Evolutionary conservation across 257 asterid genomes (phyloP).

Genomic region (Rhazya stricta): DNA sequence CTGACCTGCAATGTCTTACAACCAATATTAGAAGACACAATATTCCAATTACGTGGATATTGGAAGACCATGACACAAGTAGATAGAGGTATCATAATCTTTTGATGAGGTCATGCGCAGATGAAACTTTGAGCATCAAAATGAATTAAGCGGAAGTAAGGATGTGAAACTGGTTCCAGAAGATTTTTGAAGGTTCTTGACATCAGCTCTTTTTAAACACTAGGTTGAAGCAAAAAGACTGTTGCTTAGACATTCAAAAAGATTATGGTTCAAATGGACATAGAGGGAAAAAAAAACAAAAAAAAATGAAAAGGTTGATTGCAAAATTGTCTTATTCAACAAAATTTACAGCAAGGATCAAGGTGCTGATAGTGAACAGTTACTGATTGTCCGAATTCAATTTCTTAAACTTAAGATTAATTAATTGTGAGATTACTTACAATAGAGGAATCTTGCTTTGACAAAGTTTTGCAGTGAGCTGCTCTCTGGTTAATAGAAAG

Average conservation of each 20-base stretch:
- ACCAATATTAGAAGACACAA: background rate
- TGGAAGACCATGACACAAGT: background rate
- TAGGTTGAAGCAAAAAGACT: background rate
- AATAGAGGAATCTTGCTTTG: conserved; percentile 35
- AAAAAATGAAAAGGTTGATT: background rate
- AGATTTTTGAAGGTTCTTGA: background rate
- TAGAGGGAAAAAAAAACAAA: background rate
- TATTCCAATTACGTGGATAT: background rate
- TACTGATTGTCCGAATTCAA: background rate
- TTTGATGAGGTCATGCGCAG: background rate
- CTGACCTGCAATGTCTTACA: conserved; percentile 53
- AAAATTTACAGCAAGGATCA: background rate
- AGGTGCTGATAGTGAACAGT: background rate
- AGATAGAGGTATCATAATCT: background rate
- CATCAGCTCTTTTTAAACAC: background rate
- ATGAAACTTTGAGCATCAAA: background rate
- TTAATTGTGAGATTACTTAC: conserved; percentile 34
- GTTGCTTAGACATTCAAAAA: background rate
- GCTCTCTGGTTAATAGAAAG: conserved; percentile 37
- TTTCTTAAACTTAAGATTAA: conserved; percentile 6
- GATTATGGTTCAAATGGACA: background rate
- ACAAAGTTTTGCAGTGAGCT: conserved; percentile 24
- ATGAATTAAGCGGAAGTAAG: background rate
- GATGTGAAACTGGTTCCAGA: background rate
- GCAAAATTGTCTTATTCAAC: background rate